Percentiles rank a stretch among this genome's conserved stretches.
phyloP scores from a whole-genome alignment of 1,284 basidiomycete genomes.

The Tausonia pullulans region DNA sequence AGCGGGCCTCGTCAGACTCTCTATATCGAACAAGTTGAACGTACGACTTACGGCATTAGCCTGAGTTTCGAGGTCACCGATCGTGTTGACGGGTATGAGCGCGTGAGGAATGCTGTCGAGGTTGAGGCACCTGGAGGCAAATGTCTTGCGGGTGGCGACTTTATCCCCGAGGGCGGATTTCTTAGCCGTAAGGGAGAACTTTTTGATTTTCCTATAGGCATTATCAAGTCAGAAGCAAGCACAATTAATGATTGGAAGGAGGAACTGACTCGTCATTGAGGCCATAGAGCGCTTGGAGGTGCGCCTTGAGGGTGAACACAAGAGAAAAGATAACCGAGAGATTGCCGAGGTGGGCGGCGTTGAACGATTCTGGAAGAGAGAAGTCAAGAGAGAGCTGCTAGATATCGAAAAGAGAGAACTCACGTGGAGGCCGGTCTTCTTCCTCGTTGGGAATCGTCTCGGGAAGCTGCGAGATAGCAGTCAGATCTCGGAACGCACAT shows the following conservation, averaged over 20 bases:
- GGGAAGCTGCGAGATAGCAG: no score
- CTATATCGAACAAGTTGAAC: no score
- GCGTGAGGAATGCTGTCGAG: constrained; percentile 1
- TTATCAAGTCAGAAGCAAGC: constrained; percentile 5
- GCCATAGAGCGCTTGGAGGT: constrained; percentile 67
- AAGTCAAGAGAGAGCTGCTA: no score
- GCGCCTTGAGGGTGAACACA: constrained; percentile 68
- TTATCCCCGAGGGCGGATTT: constrained; percentile 75
- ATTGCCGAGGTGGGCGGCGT: constrained; percentile 27
- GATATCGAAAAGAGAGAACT: no score
- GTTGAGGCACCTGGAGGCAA: not conserved
- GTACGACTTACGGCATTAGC: constrained; percentile 1
- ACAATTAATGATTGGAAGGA: constrained; percentile 11
- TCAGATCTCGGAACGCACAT: no score
- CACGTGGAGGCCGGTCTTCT: no score
- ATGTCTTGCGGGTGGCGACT: constrained; percentile 38
- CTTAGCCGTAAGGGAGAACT: constrained; percentile 63
- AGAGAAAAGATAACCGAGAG: constrained; percentile 62
- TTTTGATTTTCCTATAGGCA: constrained; percentile 65
- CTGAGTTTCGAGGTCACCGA: constrained; percentile 1
- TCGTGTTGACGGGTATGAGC: not conserved
- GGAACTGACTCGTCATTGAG: constrained; percentile 68
- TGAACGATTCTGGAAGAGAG: constrained; percentile 19
- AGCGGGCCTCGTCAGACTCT: not conserved
- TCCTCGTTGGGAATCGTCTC: no score